Evolutionary conservation across 2,329 filamentous ascomycete genomes (phyloP).

Genomic region (Pseudogymnoascus pannorum): DNA sequence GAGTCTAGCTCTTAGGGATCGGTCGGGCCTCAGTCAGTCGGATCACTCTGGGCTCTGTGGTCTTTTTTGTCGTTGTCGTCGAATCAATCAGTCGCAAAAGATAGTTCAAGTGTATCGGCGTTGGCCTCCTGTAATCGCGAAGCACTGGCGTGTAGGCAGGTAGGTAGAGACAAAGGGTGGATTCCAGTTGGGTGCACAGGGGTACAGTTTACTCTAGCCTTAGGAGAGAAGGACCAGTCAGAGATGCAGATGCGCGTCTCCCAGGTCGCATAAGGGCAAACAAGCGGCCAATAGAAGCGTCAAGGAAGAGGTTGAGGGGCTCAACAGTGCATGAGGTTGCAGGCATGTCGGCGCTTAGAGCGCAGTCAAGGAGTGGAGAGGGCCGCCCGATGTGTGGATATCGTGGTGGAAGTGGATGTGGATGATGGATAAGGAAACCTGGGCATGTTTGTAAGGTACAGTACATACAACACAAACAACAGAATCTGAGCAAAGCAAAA

Average conservation of each 20-base stretch:
- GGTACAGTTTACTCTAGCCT: neutral
- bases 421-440: neutral
- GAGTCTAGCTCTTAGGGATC: neutral
- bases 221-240: constrained; percentile 19
- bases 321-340: constrained; percentile 12
- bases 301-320: neutral
- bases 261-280: constrained; percentile 11
- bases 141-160: neutral
- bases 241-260: constrained; percentile 22
- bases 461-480: neutral
- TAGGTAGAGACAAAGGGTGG: constrained; percentile 1
- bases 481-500: neutral
- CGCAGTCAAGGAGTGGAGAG: neutral
- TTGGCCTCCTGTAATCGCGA: constrained; percentile 5
- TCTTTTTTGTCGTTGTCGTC: neutral
- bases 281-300: constrained; percentile 11
- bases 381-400: neutral
- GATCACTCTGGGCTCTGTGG: neutral
- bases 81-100: neutral
- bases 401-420: neutral
- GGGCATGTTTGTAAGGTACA: neutral
- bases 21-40: constrained; percentile 1
- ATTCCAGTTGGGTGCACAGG: constrained; percentile 5
- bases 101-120: neutral
- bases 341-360: constrained; percentile 16